phyloP scores from a whole-genome alignment of 1,284 basidiomycete genomes.

The Marasmius sp. region DNA sequence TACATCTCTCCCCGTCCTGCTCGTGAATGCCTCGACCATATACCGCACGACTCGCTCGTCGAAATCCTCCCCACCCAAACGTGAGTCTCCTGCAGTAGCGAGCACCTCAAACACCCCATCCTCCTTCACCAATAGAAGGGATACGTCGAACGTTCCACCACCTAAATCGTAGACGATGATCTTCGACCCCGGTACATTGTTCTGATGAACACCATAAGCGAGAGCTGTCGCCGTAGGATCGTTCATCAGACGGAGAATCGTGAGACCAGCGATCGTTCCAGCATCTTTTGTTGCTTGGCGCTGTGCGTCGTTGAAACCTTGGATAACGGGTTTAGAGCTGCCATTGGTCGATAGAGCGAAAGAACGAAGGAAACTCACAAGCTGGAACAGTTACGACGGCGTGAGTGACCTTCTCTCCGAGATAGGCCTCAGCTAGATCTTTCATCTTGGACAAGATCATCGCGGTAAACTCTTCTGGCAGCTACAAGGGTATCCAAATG shows the following conservation, averaged over 20 bases:
- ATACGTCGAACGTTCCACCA: slow-evolving; percentile 99
- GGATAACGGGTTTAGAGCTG: neutral
- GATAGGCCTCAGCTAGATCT: slow-evolving; percentile 97
- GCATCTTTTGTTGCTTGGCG: slow-evolving; percentile 96
- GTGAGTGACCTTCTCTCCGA: slow-evolving; percentile 81
- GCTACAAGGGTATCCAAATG: slow-evolving; percentile 39
- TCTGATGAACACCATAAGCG: slow-evolving; percentile 93
- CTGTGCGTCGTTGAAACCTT: slow-evolving; percentile 96
- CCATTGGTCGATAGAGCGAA: too few species aligned
- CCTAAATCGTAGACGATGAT: slow-evolving; percentile 98
- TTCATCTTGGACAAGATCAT: slow-evolving; percentile 99
- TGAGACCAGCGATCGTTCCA: slow-evolving; percentile 86
- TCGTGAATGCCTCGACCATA: slow-evolving; percentile 72
- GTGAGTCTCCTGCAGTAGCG: slow-evolving; percentile 98
- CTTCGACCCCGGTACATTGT: slow-evolving; percentile 79
- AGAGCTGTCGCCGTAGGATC: slow-evolving; percentile 95
- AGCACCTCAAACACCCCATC: slow-evolving; percentile 99
- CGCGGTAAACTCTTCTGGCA: slow-evolving; percentile 95
- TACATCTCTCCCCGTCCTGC: slow-evolving; percentile 67
- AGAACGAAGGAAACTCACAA: slow-evolving; percentile 29
- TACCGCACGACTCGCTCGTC: slow-evolving; percentile 98
- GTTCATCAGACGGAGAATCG: slow-evolving; percentile 96
- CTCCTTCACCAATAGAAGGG: slow-evolving; percentile 89
- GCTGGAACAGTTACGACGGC: slow-evolving; percentile 95
- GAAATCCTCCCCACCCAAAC: slow-evolving; percentile 98